Conservation (phyloP, 2,329 filamentous ascomycete species). For the Verticillium klebahnii region DNA sequence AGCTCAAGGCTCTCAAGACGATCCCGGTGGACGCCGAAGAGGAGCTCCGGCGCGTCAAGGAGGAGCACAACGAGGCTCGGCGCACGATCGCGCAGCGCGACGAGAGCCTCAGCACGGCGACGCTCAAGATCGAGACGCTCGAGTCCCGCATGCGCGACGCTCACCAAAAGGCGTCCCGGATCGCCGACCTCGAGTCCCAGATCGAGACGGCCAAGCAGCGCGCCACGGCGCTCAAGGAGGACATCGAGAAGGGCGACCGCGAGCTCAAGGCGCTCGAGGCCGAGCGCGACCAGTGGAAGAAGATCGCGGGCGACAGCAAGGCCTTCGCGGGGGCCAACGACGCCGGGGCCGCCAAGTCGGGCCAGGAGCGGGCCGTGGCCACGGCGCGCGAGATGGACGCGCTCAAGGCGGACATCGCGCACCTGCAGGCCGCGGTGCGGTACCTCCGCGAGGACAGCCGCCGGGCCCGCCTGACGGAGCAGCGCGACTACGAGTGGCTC, state of each 20-base stretch:
- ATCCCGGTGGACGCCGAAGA: conserved; percentile 80
- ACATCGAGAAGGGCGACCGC: conserved; percentile 62
- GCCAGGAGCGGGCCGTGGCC: conserved; percentile 63
- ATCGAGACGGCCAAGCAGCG: conserved; percentile 49
- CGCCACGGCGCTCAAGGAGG: conserved; percentile 52
- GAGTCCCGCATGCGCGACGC: conserved; percentile 84
- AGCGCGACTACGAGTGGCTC: conserved; percentile 56
- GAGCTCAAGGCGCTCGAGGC: conserved; percentile 61
- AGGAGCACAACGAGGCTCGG: conserved; percentile 74
- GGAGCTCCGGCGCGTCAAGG: conserved; percentile 74
- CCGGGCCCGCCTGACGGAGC: conserved; percentile 54
- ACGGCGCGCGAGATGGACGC: conserved; percentile 69
- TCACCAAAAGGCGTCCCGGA: conserved; percentile 67
- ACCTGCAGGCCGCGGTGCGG: conserved; percentile 59
- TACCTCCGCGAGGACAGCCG: conserved; percentile 65
- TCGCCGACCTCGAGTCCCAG: conserved; percentile 58
- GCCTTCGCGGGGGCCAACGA: conserved; percentile 39
- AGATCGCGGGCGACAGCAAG: conserved; percentile 59
- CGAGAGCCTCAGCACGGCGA: conserved; percentile 77
- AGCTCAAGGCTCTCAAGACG: conserved; percentile 77
- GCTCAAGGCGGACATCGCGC: conserved; percentile 64
- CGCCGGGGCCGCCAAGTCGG: conserved; percentile 47
- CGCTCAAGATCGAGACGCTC: conserved; percentile 90
- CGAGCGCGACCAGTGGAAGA: conserved; percentile 68
- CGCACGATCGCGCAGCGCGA: conserved; percentile 69